Percentiles rank a stretch among this genome's conserved stretches.
Conservation (phyloP, 768 basidiomycete species). For the Mycena chlorophos region DNA sequence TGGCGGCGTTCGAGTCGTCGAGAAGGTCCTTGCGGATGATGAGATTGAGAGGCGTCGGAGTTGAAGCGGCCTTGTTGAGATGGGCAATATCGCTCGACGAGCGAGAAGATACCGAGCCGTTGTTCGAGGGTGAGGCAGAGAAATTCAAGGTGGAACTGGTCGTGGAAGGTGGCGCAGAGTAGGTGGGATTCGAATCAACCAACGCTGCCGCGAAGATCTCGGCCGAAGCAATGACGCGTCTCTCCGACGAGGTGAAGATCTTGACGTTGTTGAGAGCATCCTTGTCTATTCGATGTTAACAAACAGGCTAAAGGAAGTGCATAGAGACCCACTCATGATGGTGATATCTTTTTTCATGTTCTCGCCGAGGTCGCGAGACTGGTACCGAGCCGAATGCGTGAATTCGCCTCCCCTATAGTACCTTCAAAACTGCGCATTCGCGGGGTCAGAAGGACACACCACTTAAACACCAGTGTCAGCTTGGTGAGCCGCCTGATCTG, state of each 20-base stretch:
- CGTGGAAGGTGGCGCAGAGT: slow-evolving; percentile 49
- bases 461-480: slow-evolving; percentile 95
- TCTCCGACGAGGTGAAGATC: slow-evolving; percentile 95
- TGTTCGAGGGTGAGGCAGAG: slow-evolving; percentile 47
- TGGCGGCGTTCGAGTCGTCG: slow-evolving; percentile 98
- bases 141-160: slow-evolving; percentile 39
- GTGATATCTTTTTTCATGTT: slow-evolving; percentile 93
- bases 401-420: slow-evolving; percentile 49
- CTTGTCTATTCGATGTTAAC: slow-evolving; percentile 56
- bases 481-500: slow-evolving; percentile 77
- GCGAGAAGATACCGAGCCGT: slow-evolving; percentile 45
- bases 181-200: slow-evolving; percentile 59
- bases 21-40: slow-evolving; percentile 93
- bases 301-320: background rate
- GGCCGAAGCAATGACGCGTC: slow-evolving; percentile 94
- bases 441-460: slow-evolving; percentile 83
- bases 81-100: slow-evolving; percentile 48
- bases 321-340: slow-evolving; percentile 82
- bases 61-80: slow-evolving; percentile 42
- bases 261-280: slow-evolving; percentile 93
- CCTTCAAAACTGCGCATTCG: slow-evolving; percentile 1
- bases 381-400: slow-evolving; percentile 95
- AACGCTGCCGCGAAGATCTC: slow-evolving; percentile 92
- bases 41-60: slow-evolving; percentile 56
- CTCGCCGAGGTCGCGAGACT: slow-evolving; percentile 93